Evolutionary conservation across 75 land plant genomes (phyloP), one percentile per base, ranked within the genome.

Genomic region (Gnetum montanum): DNA sequence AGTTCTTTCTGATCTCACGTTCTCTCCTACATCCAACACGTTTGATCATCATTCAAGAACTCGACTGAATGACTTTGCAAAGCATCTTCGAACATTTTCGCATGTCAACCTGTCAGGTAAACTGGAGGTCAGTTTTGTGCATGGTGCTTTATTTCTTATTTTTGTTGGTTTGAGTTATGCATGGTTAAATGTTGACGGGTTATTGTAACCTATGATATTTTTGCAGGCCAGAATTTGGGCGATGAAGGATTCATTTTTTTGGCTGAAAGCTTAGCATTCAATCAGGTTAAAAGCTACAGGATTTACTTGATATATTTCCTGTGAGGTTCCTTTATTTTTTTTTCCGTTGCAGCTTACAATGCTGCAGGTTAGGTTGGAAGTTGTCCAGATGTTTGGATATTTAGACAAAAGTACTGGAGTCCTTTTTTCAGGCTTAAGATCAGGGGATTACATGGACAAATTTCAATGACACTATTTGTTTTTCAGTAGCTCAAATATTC

Each of bases 181-280:
- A 41, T 10, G 23, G 4, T 22, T 3, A 5, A 55, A 47, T 3
- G 0, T 55, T 31, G 23, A 45, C 15, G 18, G 55, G 11, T n/a
- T 23, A 31, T 23, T 4, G 15, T 60, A n/a, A 6, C 8, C 36
- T 31, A 25, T 23, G 13, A n/a, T 36, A 57, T 19, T 8, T 54
- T 27, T 25, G 7, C 68, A 95, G 99, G 97, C 31, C 72, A 71
- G 22, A 83, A 76, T 47, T 95, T 95, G 78, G 99, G 99, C 22
- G 97, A 95, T 71, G 99, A 90, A 50, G 99, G 99, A 16, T 58
- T 95, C 16, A 64, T 86, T 60, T 90, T 83, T 64, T 74, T 95
- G 66, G 81, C 97, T 40, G 86, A 90, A 69, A 79, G 88, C 50
- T 71, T 95, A 46, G 99, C 74, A 4, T 86, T 83, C 64, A 95